Conservation (phyloP, 1,284 basidiomycete genomes). For the Cronartium quercuum region DNA sequence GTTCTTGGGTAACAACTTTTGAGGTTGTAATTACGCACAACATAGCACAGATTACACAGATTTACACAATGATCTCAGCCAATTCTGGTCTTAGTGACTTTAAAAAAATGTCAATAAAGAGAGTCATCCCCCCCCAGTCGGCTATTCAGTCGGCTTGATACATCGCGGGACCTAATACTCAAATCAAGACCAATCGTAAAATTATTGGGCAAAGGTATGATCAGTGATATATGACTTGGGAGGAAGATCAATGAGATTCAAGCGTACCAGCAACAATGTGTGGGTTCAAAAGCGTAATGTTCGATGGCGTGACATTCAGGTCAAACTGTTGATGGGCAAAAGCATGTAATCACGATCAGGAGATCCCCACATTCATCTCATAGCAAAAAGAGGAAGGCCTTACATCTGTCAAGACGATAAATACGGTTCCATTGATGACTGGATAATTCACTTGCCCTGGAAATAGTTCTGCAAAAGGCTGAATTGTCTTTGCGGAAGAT, state of each 20-base stretch:
- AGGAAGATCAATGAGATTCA: background rate
- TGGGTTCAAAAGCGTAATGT: conserved; percentile 56
- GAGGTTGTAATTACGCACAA: too few species aligned
- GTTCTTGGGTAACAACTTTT: too few species aligned
- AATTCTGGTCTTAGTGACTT: too few species aligned
- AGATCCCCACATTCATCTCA: background rate
- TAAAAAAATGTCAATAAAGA: too few species aligned
- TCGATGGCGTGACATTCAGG: conserved; percentile 59
- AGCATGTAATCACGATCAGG: background rate
- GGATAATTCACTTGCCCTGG: conserved; percentile 26
- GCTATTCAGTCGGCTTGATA: conserved; percentile 25
- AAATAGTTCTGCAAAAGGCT: conserved; percentile 4
- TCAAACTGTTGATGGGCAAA: conserved; percentile 45
- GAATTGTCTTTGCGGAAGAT: conserved; percentile 13
- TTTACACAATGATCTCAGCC: too few species aligned
- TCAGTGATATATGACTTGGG: background rate
- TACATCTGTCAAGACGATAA: conserved; percentile 57
- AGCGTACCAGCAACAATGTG: conserved; percentile 50
- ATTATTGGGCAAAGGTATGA: background rate
- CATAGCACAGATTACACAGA: too few species aligned
- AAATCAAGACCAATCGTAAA: background rate
- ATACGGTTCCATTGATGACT: conserved; percentile 55
- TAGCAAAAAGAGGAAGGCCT: background rate
- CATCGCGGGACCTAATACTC: conserved; percentile 5
- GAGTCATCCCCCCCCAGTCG: too few species aligned